These are phyloP conservation scores for Solanum pimpinellifolium DNA, from an alignment of 257 asterid species.

Conservation along the genomic window DNA sequence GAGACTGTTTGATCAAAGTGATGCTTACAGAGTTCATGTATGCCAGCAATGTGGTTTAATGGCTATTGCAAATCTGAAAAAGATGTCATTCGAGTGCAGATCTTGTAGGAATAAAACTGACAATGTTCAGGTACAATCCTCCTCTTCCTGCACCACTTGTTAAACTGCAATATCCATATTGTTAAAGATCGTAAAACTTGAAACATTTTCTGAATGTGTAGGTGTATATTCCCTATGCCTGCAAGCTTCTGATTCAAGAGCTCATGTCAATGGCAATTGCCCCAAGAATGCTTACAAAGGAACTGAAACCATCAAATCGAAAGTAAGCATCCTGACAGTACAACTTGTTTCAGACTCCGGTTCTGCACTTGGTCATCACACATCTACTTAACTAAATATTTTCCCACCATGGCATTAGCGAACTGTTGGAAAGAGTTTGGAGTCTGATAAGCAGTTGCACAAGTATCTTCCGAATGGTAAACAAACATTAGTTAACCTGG, in stretches of 20 bases:
- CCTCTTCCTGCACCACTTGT: neutral
- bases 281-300: slow-evolving; percentile 91
- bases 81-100: slow-evolving; percentile 89
- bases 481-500: too few relatives aligned
- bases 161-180: neutral
- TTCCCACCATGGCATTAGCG: too few relatives aligned
- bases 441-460: too few relatives aligned
- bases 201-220: slow-evolving; percentile 3
- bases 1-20: slow-evolving; percentile 17
- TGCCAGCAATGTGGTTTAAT: slow-evolving; percentile 91
- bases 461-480: too few relatives aligned
- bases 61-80: slow-evolving; percentile 86
- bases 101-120: slow-evolving; percentile 92
- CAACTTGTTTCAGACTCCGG: neutral
- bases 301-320: slow-evolving; percentile 26
- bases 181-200: neutral
- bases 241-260: slow-evolving; percentile 89
- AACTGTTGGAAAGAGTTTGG: too few relatives aligned
- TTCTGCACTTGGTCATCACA: neutral
- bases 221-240: slow-evolving; percentile 93
- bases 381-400: neutral
- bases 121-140: slow-evolving; percentile 61
- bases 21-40: slow-evolving; percentile 76
- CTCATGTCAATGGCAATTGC: slow-evolving; percentile 98
- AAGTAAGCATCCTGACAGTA: neutral